Conservation (phyloP, 352 stramenopile genomes). For the Elongisporangium undulatum region DNA sequence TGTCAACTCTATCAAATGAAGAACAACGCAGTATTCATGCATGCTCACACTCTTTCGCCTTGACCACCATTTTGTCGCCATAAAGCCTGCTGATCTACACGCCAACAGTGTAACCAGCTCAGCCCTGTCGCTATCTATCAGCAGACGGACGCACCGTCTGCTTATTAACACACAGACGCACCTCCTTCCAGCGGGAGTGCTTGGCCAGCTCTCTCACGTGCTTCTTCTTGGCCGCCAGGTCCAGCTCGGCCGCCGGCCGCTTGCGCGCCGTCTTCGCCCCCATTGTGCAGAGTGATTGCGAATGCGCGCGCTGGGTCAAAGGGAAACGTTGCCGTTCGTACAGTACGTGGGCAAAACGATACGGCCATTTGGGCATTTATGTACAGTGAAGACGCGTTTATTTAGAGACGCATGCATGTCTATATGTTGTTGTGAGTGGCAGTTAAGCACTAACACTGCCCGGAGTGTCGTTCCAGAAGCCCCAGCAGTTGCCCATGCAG, state of each 20-base stretch:
- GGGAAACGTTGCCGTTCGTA: neutral
- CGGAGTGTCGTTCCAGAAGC: slow-evolving; percentile 62
- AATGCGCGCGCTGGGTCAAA: slow-evolving; percentile 12
- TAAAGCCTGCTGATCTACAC: slow-evolving; percentile 63
- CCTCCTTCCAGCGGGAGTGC: slow-evolving; percentile 40
- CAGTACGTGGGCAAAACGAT: neutral
- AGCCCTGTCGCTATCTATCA: neutral
- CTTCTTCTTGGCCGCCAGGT: slow-evolving; percentile 63
- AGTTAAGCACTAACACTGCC: slow-evolving; percentile 15
- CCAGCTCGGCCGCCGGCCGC: slow-evolving; percentile 1
- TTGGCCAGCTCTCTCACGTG: slow-evolving; percentile 71
- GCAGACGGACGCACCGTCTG: neutral
- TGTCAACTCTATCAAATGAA: neutral
- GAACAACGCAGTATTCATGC: neutral
- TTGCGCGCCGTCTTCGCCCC: slow-evolving; percentile 19
- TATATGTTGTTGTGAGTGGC: slow-evolving; percentile 10
- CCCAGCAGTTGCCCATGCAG: slow-evolving; percentile 71
- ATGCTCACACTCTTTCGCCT: slow-evolving; percentile 57
- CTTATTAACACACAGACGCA: slow-evolving; percentile 15
- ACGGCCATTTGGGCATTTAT: neutral
- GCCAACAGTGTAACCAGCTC: neutral
- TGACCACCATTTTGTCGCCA: slow-evolving; percentile 63
- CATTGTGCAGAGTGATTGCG: slow-evolving; percentile 8
- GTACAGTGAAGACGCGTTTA: neutral
- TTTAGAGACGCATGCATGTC: slow-evolving; percentile 7